Evolutionary conservation across 768 basidiomycete species (phyloP).

Genomic region (Cubamyces lactineus): DNA sequence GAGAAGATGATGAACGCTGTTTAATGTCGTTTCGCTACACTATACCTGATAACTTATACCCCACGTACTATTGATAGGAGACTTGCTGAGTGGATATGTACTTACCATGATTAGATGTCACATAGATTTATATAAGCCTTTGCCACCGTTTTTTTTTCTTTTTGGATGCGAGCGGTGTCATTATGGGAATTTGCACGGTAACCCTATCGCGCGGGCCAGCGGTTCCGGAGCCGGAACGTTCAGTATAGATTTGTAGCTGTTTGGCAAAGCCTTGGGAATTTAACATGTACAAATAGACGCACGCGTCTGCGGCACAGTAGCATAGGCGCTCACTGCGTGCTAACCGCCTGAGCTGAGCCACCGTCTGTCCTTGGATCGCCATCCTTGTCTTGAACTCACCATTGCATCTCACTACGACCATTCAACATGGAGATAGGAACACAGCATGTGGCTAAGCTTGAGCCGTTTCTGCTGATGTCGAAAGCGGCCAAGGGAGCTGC

Average conservation of each 20-base stretch:
- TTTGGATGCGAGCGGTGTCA: no score
- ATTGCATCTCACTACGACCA: neutral
- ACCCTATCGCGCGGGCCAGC: no score
- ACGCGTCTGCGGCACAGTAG: neutral
- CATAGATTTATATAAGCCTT: neutral
- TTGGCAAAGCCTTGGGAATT: constrained; percentile 12
- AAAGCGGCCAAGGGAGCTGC: constrained; percentile 92
- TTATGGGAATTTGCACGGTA: no score
- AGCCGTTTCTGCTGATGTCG: constrained; percentile 90
- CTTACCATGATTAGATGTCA: neutral
- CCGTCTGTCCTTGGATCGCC: no score
- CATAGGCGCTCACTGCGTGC: no score
- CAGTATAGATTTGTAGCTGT: constrained; percentile 7
- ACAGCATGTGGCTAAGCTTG: constrained; percentile 70
- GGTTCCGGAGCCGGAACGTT: no score
- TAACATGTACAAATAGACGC: constrained; percentile 19
- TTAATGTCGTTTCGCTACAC: neutral
- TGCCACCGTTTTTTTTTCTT: no score
- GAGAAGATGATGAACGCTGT: constrained; percentile 3
- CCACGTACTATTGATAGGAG: neutral
- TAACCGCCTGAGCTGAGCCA: no score
- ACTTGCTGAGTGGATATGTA: neutral
- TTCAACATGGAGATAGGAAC: constrained; percentile 61
- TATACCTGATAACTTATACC: constrained; percentile 5
- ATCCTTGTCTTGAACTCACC: neutral